phyloP scores from a whole-genome alignment of 805 yeast species.

The Metschnikowia picachoensis region DNA sequence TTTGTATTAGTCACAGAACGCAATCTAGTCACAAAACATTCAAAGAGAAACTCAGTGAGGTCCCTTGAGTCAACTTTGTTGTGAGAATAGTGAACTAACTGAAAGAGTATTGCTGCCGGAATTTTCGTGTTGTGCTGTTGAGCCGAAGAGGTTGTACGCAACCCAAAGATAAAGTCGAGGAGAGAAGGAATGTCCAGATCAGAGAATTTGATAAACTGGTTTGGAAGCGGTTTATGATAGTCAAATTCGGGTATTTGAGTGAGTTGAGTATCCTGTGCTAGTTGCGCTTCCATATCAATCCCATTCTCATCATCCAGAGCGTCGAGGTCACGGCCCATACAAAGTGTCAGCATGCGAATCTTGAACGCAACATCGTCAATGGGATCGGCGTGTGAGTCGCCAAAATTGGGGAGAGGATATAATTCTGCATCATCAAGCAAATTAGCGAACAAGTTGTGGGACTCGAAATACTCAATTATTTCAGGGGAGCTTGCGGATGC shows the following conservation, averaged over 20 bases:
- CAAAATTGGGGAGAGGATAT: constrained; percentile 16
- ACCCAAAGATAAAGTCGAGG: constrained; percentile 44
- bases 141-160: constrained; percentile 37
- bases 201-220: constrained; percentile 58
- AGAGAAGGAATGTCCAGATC: constrained; percentile 53
- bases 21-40: constrained; percentile 57
- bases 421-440: constrained; percentile 9
- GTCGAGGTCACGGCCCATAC: constrained; percentile 18
- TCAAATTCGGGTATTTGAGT: constrained; percentile 44
- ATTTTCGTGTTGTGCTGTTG: constrained; percentile 47
- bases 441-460: constrained; percentile 38
- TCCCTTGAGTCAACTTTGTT: constrained; percentile 51
- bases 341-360: constrained; percentile 32
- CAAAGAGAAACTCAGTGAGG: constrained; percentile 55
- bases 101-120: constrained; percentile 69
- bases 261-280: constrained; percentile 28
- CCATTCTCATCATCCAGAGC: constrained; percentile 20
- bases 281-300: constrained; percentile 25
- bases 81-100: constrained; percentile 66
- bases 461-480: constrained; percentile 55
- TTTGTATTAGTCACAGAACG: constrained; percentile 57
- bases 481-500: constrained; percentile 49
- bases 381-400: constrained; percentile 22
- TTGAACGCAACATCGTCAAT: constrained; percentile 33
- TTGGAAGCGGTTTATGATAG: constrained; percentile 50